A percentile compares a stretch with the other conserved stretches of the same genome.
Evolutionary conservation across 257 asterid species (phyloP).

Genomic region (Jacaranda mimosifolia): DNA sequence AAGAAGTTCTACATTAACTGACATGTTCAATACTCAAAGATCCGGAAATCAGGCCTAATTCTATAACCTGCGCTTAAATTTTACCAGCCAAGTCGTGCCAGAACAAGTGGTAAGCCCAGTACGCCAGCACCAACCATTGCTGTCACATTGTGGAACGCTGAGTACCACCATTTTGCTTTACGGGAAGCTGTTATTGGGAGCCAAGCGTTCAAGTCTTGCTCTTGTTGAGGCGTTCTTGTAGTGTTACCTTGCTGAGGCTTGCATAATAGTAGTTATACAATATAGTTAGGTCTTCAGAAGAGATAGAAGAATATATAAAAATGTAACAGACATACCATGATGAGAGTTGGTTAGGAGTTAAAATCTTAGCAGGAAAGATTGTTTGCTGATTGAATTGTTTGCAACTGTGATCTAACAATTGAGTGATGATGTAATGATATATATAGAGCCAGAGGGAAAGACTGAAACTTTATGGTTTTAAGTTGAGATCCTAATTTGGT

Average conservation of each 20-base stretch:
- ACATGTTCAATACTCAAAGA: no score
- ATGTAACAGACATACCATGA: background rate
- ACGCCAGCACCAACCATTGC: conserved; percentile 55
- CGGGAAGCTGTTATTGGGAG: conserved; percentile 53
- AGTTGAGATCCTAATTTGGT: conserved; percentile 13
- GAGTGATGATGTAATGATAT: background rate
- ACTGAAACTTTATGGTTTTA: background rate
- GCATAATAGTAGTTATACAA: no score
- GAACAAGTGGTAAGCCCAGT: conserved; percentile 46
- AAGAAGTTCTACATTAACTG: background rate
- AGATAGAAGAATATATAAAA: no score
- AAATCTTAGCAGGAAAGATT: no score
- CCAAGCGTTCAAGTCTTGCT: conserved; percentile 42
- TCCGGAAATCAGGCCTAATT: no score
- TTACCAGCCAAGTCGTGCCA: conserved; percentile 51
- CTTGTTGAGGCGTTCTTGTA: background rate
- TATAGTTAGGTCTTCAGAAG: no score
- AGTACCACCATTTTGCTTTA: conserved; percentile 54
- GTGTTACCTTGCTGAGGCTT: background rate
- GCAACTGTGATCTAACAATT: background rate
- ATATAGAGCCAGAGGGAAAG: no score
- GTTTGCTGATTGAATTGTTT: background rate
- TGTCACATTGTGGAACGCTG: conserved; percentile 49
- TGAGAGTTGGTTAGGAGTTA: no score
- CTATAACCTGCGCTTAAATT: no score